Conservation (phyloP, 1,284 basidiomycete species). For the Ustilago sp. region DNA sequence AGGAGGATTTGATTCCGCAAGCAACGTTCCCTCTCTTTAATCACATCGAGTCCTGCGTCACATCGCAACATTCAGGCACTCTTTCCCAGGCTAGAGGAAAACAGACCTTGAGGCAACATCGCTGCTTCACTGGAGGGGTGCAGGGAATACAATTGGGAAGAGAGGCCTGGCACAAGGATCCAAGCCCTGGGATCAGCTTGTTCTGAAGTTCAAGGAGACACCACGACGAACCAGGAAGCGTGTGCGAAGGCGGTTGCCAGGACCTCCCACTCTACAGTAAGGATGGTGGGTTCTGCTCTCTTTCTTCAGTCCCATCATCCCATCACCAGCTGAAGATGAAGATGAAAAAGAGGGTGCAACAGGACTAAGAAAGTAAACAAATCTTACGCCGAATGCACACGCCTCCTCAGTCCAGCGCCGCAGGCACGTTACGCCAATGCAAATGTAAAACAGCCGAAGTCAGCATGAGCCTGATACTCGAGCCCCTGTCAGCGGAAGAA, state of each 20-base stretch:
- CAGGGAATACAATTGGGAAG: no score
- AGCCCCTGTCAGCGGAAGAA: neutral
- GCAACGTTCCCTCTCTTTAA: no score
- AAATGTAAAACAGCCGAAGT: neutral
- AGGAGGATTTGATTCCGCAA: no score
- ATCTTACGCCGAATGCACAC: neutral
- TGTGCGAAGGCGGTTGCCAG: neutral
- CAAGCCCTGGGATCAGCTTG: neutral
- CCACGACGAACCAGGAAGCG: neutral
- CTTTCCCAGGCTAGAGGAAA: no score
- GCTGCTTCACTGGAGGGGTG: no score
- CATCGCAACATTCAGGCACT: no score
- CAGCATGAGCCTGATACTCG: neutral
- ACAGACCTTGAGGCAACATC: no score
- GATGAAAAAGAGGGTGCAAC: conserved; percentile 13
- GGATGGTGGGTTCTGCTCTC: conserved; percentile 14
- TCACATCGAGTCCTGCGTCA: no score
- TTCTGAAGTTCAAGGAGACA: neutral
- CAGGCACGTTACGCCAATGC: neutral
- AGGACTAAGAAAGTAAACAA: neutral
- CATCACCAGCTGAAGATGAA: neutral
- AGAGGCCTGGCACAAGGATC: no score
- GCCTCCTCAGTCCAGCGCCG: conserved; percentile 7
- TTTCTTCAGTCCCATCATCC: neutral
- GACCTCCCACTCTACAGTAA: neutral